A percentile compares a stretch with the other conserved stretches of the same genome.
These are phyloP conservation scores for Samsoniella hepiali DNA, from an alignment of 2,329 filamentous ascomycete species.

Conservation along the genomic window DNA sequence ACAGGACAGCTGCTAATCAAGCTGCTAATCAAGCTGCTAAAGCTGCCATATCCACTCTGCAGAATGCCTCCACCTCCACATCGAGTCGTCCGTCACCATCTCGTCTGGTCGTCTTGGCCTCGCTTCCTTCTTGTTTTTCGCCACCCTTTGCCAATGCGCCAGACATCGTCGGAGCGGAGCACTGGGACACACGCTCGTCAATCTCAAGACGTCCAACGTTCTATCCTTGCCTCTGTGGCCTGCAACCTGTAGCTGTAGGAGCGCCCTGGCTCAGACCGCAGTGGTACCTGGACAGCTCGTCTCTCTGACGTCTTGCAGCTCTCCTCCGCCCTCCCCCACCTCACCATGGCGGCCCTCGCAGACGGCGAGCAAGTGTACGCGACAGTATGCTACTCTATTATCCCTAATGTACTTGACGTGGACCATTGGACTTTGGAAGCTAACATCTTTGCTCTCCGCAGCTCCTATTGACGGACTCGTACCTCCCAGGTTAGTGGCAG, in stretches of 20 bases:
- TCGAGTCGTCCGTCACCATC: not conserved
- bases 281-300: not conserved
- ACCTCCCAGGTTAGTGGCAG: constrained; percentile 72
- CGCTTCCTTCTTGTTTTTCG: not conserved
- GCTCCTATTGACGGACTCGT: constrained; percentile 89
- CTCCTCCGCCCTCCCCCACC: not conserved
- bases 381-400: constrained; percentile 42
- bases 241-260: not conserved
- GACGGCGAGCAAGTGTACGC: constrained; percentile 52
- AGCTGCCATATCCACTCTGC: constrained; percentile 8
- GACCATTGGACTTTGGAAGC: not conserved
- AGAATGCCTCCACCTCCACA: constrained; percentile 9
- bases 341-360: constrained; percentile 30
- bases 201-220: not conserved
- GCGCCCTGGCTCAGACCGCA: not conserved
- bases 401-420: not conserved
- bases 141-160: not conserved
- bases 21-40: not conserved
- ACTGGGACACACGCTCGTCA: not conserved
- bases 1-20: not conserved
- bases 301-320: constrained; percentile 4
- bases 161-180: not conserved
- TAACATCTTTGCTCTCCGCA: constrained; percentile 37
- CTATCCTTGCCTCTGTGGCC: not conserved
- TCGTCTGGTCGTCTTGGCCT: not conserved